Conservation (phyloP, 371 early-diverging fungal species). For the Phascolomyces articulosus region DNA sequence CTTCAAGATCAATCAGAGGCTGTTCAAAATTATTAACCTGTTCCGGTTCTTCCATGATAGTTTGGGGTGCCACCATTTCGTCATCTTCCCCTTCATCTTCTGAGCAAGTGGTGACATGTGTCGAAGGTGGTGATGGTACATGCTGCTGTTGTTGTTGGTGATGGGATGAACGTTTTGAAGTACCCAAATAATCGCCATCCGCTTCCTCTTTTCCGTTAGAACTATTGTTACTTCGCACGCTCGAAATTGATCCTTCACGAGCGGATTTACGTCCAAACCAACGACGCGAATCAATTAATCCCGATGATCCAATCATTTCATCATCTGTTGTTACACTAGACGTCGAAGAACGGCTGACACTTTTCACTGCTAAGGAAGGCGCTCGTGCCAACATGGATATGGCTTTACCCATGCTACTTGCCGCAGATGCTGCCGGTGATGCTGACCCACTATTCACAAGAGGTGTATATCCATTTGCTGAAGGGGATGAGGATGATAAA, state of each 20-base stretch:
- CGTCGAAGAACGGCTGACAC: constrained; percentile 8
- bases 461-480: constrained; percentile 5
- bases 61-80: background rate
- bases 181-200: background rate
- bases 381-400: constrained; percentile 24
- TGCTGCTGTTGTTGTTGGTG: constrained; percentile 6
- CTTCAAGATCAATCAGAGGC: background rate
- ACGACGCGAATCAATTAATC: constrained; percentile 12
- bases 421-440: background rate
- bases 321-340: background rate
- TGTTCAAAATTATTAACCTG: background rate
- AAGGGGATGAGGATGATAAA: background rate
- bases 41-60: background rate
- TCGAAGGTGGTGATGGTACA: background rate
- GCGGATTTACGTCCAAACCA: constrained; percentile 18
- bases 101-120: constrained; percentile 3
- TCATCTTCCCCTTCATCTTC: constrained; percentile 12
- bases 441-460: background rate
- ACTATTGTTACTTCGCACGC: constrained; percentile 13
- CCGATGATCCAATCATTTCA: constrained; percentile 18
- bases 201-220: constrained; percentile 7
- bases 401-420: constrained; percentile 22
- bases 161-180: background rate
- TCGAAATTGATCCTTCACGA: constrained; percentile 35
- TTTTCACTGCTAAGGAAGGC: constrained; percentile 21